Evolutionary conservation across 2,329 filamentous ascomycete species (phyloP).

Genomic region (Byssochlamys sp.): DNA sequence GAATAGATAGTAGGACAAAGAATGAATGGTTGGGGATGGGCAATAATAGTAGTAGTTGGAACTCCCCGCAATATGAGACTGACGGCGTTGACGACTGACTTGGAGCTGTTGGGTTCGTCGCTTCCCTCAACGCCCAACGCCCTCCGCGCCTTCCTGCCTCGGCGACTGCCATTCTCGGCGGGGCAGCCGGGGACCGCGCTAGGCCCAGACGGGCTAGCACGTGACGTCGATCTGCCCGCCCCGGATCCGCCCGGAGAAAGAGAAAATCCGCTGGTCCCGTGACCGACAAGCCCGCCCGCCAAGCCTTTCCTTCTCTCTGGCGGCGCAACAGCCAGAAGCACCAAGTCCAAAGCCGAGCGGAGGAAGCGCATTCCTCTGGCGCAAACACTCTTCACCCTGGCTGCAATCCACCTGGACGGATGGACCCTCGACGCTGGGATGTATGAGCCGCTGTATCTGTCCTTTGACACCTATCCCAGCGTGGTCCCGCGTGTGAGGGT

Average conservation of each 20-base stretch:
- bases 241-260: neutral
- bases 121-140: neutral
- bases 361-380: conserved; percentile 10
- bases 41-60: neutral
- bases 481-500: conserved; percentile 39
- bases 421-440: conserved; percentile 31
- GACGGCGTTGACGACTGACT: neutral
- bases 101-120: neutral
- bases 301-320: neutral
- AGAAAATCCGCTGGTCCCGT: neutral
- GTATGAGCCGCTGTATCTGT: conserved; percentile 38
- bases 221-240: neutral
- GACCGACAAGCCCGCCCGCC: neutral
- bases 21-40: no score
- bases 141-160: neutral
- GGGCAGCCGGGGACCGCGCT: neutral
- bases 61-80: neutral
- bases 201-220: neutral
- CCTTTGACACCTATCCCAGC: conserved; percentile 37
- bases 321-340: neutral
- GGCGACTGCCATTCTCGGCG: neutral
- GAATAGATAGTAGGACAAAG: neutral
- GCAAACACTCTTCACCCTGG: neutral
- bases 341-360: neutral
- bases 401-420: conserved; percentile 3